A percentile compares a stretch with the other conserved stretches of the same genome.
Conservation (phyloP, 2,329 filamentous ascomycete genomes). For the Colletotrichum tofieldiae region DNA sequence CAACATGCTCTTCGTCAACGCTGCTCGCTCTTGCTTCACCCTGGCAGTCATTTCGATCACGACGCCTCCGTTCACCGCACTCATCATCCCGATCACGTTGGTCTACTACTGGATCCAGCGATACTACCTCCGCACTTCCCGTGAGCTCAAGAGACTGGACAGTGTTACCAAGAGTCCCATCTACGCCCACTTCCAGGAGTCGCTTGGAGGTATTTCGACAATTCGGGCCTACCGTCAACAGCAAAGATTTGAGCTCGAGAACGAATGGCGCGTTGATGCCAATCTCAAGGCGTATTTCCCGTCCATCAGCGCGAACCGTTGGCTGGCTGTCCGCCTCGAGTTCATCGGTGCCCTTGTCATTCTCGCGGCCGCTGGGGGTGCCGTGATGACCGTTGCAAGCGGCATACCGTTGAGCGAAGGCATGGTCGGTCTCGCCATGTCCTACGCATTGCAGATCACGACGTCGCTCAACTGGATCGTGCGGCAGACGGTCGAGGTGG, state of each 20-base stretch:
- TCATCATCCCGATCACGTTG: constrained; percentile 85
- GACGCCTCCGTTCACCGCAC: constrained; percentile 83
- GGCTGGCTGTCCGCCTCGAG: constrained; percentile 94
- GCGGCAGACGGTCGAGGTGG: constrained; percentile 98
- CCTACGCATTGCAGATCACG: constrained; percentile 96
- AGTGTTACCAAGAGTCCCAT: constrained; percentile 96
- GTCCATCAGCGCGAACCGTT: constrained; percentile 93
- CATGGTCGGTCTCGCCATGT: constrained; percentile 93
- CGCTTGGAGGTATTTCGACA: constrained; percentile 91
- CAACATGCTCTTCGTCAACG: constrained; percentile 93
- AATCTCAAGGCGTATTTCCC: constrained; percentile 97
- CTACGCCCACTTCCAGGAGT: constrained; percentile 98
- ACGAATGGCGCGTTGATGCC: constrained; percentile 96
- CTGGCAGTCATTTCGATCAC: constrained; percentile 86
- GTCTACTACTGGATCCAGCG: constrained; percentile 95
- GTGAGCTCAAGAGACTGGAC: constrained; percentile 95
- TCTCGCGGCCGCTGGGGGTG: constrained; percentile 84
- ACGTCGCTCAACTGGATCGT: constrained; percentile 99
- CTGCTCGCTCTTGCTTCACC: constrained; percentile 84
- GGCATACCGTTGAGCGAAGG: constrained; percentile 78
- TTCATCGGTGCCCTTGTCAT: constrained; percentile 97
- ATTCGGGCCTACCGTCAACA: constrained; percentile 96
- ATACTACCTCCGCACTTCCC: constrained; percentile 96
- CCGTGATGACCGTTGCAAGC: constrained; percentile 84
- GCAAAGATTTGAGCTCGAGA: constrained; percentile 89